Evolutionary conservation across 352 stramenopile species (phyloP).

Genomic region (Globisporangium abappressorium): DNA sequence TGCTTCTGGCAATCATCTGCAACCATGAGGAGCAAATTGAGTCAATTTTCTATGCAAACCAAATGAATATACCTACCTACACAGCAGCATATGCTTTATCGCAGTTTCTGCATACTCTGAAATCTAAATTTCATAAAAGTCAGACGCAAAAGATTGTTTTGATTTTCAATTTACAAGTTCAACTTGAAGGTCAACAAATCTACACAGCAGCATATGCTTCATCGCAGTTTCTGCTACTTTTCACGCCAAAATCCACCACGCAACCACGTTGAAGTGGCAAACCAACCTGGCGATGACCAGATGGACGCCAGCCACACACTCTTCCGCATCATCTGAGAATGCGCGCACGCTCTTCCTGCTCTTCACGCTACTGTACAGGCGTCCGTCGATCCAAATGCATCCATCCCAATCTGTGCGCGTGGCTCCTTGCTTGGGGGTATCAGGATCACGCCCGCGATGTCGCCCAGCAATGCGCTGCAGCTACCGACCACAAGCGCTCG

Average conservation of each 20-base stretch:
- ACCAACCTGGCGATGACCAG: background rate
- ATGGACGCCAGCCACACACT: background rate
- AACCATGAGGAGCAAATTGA: too few species aligned
- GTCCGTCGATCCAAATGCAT: background rate
- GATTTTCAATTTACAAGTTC: background rate
- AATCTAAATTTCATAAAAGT: too few species aligned
- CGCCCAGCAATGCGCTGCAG: background rate
- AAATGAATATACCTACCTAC: too few species aligned
- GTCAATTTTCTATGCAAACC: too few species aligned
- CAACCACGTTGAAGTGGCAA: background rate
- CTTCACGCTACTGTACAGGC: background rate
- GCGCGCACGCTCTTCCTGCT: background rate
- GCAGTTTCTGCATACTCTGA: too few species aligned
- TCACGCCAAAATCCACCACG: background rate
- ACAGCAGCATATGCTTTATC: too few species aligned
- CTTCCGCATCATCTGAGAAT: conserved; percentile 1
- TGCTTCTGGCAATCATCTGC: too few species aligned
- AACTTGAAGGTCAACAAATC: conserved; percentile 7
- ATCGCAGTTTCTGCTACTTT: background rate
- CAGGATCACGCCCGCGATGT: background rate
- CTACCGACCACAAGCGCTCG: conserved; percentile 8
- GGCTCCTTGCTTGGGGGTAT: background rate
- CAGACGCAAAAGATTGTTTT: background rate
- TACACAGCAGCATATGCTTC: background rate
- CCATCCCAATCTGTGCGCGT: background rate